These are phyloP conservation scores for Cladosporium oxysporum DNA, from an alignment of 2,329 filamentous ascomycete genomes.

Conservation along the genomic window DNA sequence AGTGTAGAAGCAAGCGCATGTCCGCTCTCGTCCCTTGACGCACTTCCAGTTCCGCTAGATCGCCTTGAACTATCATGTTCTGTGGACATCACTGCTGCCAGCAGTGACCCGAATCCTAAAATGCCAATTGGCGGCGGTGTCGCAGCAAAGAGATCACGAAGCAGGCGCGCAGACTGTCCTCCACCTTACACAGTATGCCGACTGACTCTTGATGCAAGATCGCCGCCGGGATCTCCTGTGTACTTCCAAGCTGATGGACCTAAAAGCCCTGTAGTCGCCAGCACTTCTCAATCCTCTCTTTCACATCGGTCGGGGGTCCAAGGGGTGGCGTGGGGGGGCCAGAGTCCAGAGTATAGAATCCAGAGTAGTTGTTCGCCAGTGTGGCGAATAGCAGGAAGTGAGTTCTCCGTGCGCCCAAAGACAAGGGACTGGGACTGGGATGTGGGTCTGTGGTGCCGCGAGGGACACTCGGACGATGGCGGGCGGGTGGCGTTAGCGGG, in stretches of 20 bases:
- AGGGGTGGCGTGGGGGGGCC: not conserved
- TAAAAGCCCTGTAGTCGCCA: slow-evolving; percentile 25
- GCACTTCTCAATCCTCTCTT: not conserved
- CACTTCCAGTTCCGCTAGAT: not conserved
- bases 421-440: slow-evolving; percentile 14
- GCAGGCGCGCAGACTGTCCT: not conserved
- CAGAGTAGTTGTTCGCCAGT: not conserved
- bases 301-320: slow-evolving; percentile 3
- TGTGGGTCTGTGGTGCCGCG: slow-evolving; percentile 7
- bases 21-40: not conserved
- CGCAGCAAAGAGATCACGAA: not conserved
- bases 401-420: slow-evolving; percentile 7
- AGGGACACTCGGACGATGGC: not conserved
- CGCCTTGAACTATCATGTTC: slow-evolving; percentile 13
- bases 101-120: not conserved
- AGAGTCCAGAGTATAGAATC: not conserved
- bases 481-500: slow-evolving; percentile 4
- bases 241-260: slow-evolving; percentile 18
- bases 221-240: not conserved
- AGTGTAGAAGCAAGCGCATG: slow-evolving; percentile 5
- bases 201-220: not conserved
- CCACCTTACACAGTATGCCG: not conserved
- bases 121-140: not conserved
- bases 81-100: slow-evolving; percentile 20
- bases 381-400: slow-evolving; percentile 2